Evolutionary conservation across 2,329 filamentous ascomycete genomes (phyloP).

Genomic region (Emmonsia crescens): DNA sequence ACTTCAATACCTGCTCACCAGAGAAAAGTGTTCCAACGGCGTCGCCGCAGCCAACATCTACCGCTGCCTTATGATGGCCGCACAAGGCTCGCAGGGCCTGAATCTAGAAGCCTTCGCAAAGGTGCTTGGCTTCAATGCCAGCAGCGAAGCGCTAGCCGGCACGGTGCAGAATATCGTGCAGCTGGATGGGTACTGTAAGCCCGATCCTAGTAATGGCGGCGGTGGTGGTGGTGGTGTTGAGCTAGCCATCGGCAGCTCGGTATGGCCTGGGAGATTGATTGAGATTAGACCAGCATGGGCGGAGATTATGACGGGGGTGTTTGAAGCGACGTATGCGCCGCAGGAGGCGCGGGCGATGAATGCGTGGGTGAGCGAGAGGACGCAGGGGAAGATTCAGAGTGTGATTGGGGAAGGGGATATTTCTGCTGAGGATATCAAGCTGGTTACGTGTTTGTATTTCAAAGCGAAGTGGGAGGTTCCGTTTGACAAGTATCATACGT

Average conservation of each 20-base stretch:
- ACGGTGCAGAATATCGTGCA: background rate
- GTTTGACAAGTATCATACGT: background rate
- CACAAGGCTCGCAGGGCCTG: background rate
- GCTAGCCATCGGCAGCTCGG: slow-evolving; percentile 1
- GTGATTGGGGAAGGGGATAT: background rate
- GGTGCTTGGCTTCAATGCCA: background rate
- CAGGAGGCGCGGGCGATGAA: slow-evolving; percentile 2
- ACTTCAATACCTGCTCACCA: background rate
- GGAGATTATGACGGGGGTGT: background rate
- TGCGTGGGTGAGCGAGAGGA: background rate
- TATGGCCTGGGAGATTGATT: background rate
- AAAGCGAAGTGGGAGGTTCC: slow-evolving; percentile 4
- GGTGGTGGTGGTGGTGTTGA: background rate
- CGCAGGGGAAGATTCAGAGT: slow-evolving; percentile 2
- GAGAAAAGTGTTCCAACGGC: background rate
- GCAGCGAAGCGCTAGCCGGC: background rate
- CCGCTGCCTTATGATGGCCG: slow-evolving; percentile 7
- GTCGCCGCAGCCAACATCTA: slow-evolving; percentile 6
- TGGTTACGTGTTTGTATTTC: slow-evolving; percentile 7
- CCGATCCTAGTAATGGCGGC: background rate
- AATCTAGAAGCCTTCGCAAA: slow-evolving; percentile 1
- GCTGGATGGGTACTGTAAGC: slow-evolving; percentile 5
- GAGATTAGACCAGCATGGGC: background rate
- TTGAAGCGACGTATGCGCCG: slow-evolving; percentile 1
- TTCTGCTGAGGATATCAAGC: background rate